These are phyloP conservation scores for Aphanomyces invadans DNA, from an alignment of 352 stramenopile species.

Conservation along the genomic window DNA sequence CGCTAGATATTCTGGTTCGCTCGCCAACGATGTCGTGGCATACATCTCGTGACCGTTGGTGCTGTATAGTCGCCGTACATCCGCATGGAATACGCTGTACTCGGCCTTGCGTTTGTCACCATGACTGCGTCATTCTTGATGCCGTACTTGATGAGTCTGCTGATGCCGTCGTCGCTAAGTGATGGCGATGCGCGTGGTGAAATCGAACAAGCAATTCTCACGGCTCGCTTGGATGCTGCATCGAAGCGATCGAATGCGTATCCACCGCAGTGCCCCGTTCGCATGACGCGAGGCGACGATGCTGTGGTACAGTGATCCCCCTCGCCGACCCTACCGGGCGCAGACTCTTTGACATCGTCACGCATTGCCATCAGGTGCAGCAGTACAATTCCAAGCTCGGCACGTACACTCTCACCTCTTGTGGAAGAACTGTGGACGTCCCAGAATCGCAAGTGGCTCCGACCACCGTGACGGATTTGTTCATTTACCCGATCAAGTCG, in stretches of 20 bases:
- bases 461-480: constrained; percentile 39
- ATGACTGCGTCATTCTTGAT: background rate
- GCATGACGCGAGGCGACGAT: background rate
- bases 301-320: background rate
- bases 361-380: constrained; percentile 15
- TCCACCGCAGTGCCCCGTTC: constrained; percentile 13
- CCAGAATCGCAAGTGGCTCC: constrained; percentile 28
- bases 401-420: constrained; percentile 34
- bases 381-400: constrained; percentile 27
- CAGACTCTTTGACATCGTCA: background rate
- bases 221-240: constrained; percentile 2
- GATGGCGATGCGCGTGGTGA: background rate
- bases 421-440: constrained; percentile 20
- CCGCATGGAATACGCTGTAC: constrained; percentile 2
- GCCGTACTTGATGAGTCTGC: background rate
- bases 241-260: constrained; percentile 12
- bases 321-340: background rate
- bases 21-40: background rate
- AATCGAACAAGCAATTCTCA: constrained; percentile 10
- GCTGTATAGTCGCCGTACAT: constrained; percentile 6
- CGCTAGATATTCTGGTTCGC: constrained; percentile 9
- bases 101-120: background rate
- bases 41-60: no score
- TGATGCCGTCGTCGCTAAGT: background rate
- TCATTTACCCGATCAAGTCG: constrained; percentile 82